phyloP scores from a whole-genome alignment of 305 asterid species.

The Petunia hybrid region DNA sequence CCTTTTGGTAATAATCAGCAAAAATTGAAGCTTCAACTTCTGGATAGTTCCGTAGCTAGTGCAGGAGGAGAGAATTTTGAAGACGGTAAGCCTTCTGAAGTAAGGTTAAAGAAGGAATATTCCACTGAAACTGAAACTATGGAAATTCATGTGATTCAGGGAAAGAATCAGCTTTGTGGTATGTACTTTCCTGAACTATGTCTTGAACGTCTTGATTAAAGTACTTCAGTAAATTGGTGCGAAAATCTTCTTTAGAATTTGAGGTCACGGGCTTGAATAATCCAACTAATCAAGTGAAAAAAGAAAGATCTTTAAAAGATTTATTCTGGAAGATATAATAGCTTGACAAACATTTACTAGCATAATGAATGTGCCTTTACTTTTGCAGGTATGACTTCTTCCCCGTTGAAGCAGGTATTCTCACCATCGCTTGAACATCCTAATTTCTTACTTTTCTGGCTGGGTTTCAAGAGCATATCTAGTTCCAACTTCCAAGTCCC shows the following conservation, averaged over 20 bases:
- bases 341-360: not conserved
- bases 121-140: constrained; percentile 71
- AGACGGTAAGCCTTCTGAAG: constrained; percentile 42
- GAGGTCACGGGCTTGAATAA: not conserved
- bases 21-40: constrained; percentile 51
- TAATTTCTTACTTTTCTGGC: constrained; percentile 13
- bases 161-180: constrained; percentile 47
- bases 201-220: not conserved
- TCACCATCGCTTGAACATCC: constrained; percentile 13
- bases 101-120: constrained; percentile 52
- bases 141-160: constrained; percentile 52
- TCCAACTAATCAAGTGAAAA: not conserved
- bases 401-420: constrained; percentile 61
- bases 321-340: not conserved
- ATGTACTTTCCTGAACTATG: constrained; percentile 25
- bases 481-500: not conserved
- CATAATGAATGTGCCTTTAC: constrained; percentile 38
- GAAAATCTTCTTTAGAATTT: not conserved
- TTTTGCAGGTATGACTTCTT: constrained; percentile 57
- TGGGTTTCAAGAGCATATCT: not conserved
- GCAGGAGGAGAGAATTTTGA: constrained; percentile 45
- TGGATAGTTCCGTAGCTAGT: constrained; percentile 47
- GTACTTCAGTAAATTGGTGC: not conserved
- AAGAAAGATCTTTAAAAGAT: not conserved
- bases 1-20: constrained; percentile 44